Conservation (phyloP, 768 basidiomycete genomes). For the Vararia minispora region DNA sequence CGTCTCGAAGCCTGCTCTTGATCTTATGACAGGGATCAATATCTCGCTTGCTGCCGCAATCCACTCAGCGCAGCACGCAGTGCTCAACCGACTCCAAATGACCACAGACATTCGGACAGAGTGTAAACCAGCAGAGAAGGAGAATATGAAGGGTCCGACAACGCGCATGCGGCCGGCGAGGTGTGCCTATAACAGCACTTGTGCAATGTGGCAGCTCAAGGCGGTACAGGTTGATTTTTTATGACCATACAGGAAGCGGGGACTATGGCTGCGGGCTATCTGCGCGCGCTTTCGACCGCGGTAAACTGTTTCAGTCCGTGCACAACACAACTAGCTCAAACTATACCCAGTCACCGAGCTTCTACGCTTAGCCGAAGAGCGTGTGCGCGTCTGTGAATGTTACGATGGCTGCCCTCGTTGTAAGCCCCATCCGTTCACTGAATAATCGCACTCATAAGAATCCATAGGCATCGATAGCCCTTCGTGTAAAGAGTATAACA, state of each 20-base stretch:
- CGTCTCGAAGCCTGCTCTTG: constrained; percentile 42
- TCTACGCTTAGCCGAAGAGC: constrained; percentile 44
- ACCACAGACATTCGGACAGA: constrained; percentile 67
- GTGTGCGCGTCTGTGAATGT: constrained; percentile 55
- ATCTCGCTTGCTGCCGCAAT: constrained; percentile 71
- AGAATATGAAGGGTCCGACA: constrained; percentile 43
- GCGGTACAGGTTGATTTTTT: constrained; percentile 59
- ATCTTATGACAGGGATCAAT: constrained; percentile 38
- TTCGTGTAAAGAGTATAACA: constrained; percentile 58
- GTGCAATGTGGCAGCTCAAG: not conserved
- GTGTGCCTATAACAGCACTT: constrained; percentile 19
- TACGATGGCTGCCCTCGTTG: constrained; percentile 61
- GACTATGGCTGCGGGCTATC: constrained; percentile 59
- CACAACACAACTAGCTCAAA: not conserved
- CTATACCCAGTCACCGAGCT: constrained; percentile 37
- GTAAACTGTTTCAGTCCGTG: constrained; percentile 25
- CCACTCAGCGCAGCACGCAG: constrained; percentile 76
- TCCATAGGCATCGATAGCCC: constrained; percentile 53
- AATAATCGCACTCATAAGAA: not conserved
- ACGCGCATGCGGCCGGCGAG: constrained; percentile 59
- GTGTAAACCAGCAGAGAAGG: constrained; percentile 72
- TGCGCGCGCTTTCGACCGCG: constrained; percentile 74
- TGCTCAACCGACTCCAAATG: constrained; percentile 67
- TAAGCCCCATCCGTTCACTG: constrained; percentile 21
- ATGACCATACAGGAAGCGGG: constrained; percentile 55